phyloP scores from a whole-genome alignment of 306 rosid genomes.

The Vigna angularis region DNA sequence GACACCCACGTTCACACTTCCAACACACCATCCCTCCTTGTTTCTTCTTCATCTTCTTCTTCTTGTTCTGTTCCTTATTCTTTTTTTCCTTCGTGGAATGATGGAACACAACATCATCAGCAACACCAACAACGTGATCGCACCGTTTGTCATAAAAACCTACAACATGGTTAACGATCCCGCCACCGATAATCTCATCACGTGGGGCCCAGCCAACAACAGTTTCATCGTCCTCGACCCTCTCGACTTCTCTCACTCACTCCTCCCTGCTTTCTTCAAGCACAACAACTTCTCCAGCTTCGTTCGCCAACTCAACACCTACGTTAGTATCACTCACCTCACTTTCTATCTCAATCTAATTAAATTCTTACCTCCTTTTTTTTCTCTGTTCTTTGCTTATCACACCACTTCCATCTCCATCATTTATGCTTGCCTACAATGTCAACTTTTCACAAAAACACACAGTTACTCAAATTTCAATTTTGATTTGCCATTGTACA shows the following conservation, averaged over 20 bases:
- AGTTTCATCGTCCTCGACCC: slow-evolving; percentile 94
- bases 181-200: slow-evolving; percentile 63
- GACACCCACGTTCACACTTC: background rate
- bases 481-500: background rate
- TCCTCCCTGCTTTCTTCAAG: slow-evolving; percentile 85
- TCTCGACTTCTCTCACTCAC: slow-evolving; percentile 65
- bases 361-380: no score
- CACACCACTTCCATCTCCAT: background rate
- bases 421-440: background rate
- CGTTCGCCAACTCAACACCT: slow-evolving; percentile 95
- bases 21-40: background rate
- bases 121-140: slow-evolving; percentile 50
- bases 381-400: background rate
- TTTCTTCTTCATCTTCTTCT: background rate
- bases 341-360: background rate
- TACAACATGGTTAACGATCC: slow-evolving; percentile 91
- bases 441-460: background rate
- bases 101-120: slow-evolving; percentile 54
- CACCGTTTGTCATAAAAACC: slow-evolving; percentile 93
- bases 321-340: slow-evolving; percentile 47
- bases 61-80: background rate
- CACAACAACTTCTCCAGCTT: slow-evolving; percentile 97
- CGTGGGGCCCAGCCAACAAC: slow-evolving; percentile 80
- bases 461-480: background rate
- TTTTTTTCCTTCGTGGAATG: slow-evolving; percentile 42